Evolutionary conservation across 2,329 filamentous ascomycete species (phyloP).

Genomic region (Orbilia quercus): DNA sequence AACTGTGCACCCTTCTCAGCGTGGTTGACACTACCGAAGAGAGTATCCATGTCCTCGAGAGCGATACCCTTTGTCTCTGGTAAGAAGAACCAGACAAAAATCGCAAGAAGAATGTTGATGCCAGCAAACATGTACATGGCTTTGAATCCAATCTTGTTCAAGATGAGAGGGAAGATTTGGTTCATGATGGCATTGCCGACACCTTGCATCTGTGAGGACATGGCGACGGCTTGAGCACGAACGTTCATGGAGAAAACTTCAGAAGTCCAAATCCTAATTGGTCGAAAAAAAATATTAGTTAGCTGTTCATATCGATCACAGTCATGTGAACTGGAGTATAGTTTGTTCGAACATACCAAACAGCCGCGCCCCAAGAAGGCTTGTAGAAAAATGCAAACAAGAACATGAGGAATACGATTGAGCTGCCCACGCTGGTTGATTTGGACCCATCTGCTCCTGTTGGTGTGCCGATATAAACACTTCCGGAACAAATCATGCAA

Average conservation of each 20-base stretch:
- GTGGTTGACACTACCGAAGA: conserved; percentile 71
- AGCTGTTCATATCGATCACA: conserved; percentile 65
- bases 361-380: conserved; percentile 61
- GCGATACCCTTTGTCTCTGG: conserved; percentile 61
- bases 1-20: conserved; percentile 69
- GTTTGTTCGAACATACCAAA: conserved; percentile 28
- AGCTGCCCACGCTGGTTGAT: conserved; percentile 71
- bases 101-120: conserved; percentile 40
- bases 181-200: conserved; percentile 47
- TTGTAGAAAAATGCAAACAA: conserved; percentile 76
- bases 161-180: conserved; percentile 41
- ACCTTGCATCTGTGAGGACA: conserved; percentile 67
- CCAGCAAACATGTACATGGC: conserved; percentile 54
- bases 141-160: conserved; percentile 41
- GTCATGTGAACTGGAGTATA: neutral
- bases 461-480: conserved; percentile 71
- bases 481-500: conserved; percentile 75
- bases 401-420: conserved; percentile 75
- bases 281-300: conserved; percentile 60
- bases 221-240: conserved; percentile 76
- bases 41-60: conserved; percentile 70
- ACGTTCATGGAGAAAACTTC: conserved; percentile 78
- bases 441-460: conserved; percentile 68
- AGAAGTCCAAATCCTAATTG: conserved; percentile 73
- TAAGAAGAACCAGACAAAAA: conserved; percentile 44